Evolutionary conservation across 768 basidiomycete species (phyloP), one percentile per base, ranked within the genome.

Genomic region (Mycena chlorophos): DNA sequence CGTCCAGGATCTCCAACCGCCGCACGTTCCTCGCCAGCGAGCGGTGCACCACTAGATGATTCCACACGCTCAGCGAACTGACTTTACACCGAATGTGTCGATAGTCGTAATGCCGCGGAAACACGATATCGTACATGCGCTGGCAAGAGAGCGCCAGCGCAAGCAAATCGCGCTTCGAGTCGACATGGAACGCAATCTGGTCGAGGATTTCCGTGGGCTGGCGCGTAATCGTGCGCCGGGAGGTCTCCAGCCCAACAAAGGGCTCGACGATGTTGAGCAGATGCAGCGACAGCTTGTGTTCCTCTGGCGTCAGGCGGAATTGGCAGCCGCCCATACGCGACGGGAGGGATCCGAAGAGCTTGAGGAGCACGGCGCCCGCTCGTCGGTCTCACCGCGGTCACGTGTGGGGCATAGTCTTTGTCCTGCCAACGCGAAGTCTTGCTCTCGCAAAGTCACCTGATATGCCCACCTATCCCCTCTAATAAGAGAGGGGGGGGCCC

Each of bases 171-270:
- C 71, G 71, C 57, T 75, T 76, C 10, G 74, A 69, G 56, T 85
- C 82, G 54, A 88, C 63, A 56, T 83, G 76, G 54, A 72, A 83
- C 10, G 75, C 75, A 63, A 87, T 83, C 22, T 73, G 70, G 62
- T 88, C 86, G 19, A 87, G 73, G 26, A 87, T 81, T 68, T 88
- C 86, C 1, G 84, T 86, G 5, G 86, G 85, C 63, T 85, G 84
- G 23, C 80, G 76, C 3, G 78, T 78, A 53, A 82, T 72, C 1
- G 77, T 75, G 39, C 73, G 67, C 46, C 75, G 69, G n/a, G 78
- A 75, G 2, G 77, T 75, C n/a, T 75, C 68, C 51, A 77, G 71
- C 28, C 78, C 77, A 47, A 86, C 75, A 66, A 84, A 87, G 12
- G 86, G 86, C 61, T 87, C 85, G 57, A 87, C 69, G 56, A 86